Evolutionary conservation across 352 stramenopile genomes (phyloP).

Genomic region (Phytophthora podocarpi): DNA sequence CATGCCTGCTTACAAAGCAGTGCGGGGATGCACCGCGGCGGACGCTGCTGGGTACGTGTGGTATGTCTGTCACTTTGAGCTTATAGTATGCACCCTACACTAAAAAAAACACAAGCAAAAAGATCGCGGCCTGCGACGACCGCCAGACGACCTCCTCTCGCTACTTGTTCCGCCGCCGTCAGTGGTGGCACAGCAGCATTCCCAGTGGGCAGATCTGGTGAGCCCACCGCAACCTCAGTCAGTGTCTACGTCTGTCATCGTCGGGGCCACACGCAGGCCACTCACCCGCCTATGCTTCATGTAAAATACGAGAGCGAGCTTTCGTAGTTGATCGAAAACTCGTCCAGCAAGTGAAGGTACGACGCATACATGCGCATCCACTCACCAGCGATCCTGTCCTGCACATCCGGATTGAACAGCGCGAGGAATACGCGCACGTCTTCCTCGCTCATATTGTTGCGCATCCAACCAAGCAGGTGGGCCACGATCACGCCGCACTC

Average conservation of each 20-base stretch:
- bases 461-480: constrained; percentile 77
- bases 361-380: constrained; percentile 75
- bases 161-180: neutral
- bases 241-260: constrained; percentile 6
- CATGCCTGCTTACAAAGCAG: no score
- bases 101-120: constrained; percentile 31
- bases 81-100: constrained; percentile 21
- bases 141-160: constrained; percentile 19
- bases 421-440: constrained; percentile 58
- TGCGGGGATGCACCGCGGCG: no score
- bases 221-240: neutral
- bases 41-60: no score
- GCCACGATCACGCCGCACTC: constrained; percentile 56
- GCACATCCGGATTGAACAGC: constrained; percentile 57
- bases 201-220: neutral
- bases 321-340: constrained; percentile 70
- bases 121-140: constrained; percentile 11
- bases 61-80: constrained; percentile 2
- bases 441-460: constrained; percentile 48
- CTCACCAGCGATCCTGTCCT: constrained; percentile 61
- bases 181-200: neutral
- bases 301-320: constrained; percentile 70
- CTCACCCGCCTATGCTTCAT: constrained; percentile 25
- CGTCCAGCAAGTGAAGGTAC: constrained; percentile 67
- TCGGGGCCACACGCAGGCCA: neutral